Conservation (phyloP, 192 early-diverging fungal species). For the Entrophospora sp. region DNA sequence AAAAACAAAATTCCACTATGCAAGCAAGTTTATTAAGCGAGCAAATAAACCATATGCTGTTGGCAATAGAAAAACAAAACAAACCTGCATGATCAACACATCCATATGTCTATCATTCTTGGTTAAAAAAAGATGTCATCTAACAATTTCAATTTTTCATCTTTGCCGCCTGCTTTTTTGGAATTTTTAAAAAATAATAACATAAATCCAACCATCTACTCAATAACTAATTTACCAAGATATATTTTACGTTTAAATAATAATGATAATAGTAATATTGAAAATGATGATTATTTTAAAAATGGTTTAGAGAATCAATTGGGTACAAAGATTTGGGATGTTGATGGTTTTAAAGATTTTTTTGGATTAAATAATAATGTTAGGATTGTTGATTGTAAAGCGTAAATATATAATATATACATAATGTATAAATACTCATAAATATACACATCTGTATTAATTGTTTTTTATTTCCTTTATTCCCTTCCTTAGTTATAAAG, state of each 20-base stretch:
- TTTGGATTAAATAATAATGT: constrained; percentile 36
- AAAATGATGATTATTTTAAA: constrained; percentile 18
- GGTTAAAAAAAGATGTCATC: no score
- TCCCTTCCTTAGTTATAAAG: constrained; percentile 27
- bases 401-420: constrained; percentile 23
- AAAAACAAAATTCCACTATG: no score
- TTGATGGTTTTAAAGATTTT: constrained; percentile 51
- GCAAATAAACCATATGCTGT: no score
- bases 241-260: constrained; percentile 70
- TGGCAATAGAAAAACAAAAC: no score
- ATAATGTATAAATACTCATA: neutral
- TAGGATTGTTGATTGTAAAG: constrained; percentile 41
- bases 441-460: neutral
- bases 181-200: constrained; percentile 61
- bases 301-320: constrained; percentile 39
- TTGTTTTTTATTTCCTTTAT: neutral
- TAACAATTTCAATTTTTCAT: no score
- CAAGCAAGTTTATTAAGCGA: no score
- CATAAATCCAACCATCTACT: constrained; percentile 59
- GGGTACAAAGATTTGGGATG: constrained; percentile 35
- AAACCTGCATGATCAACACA: no score
- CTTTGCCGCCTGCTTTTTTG: constrained; percentile 53
- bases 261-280: constrained; percentile 11
- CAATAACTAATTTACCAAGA: constrained; percentile 51
- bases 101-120: no score